A percentile compares a stretch with the other conserved stretches of the same genome.
These are phyloP conservation scores for Aspergillus ibericus DNA, from an alignment of 2,329 filamentous ascomycete species.

Conservation along the genomic window DNA sequence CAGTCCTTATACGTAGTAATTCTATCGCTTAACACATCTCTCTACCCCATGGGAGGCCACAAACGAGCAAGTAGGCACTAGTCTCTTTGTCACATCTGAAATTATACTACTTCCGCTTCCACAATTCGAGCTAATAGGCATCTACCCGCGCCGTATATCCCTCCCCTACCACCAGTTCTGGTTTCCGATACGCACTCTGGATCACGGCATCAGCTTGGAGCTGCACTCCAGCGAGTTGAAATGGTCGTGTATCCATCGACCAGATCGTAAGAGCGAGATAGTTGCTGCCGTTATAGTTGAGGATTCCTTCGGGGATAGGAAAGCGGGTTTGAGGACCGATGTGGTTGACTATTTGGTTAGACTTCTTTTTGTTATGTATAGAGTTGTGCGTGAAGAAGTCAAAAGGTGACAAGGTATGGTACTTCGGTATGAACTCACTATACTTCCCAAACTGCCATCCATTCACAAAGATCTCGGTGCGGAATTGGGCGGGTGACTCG, in stretches of 20 bases:
- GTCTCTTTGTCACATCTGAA: no score
- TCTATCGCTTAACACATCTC: no score
- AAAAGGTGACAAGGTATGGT: no score
- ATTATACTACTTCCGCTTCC: no score
- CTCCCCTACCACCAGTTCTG: neutral
- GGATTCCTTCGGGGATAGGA: slow-evolving; percentile 54
- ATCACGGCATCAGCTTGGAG: neutral
- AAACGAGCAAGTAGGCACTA: no score
- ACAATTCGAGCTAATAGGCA: neutral
- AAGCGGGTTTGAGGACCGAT: slow-evolving; percentile 53
- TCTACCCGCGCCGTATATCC: neutral
- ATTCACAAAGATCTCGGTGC: slow-evolving; percentile 52
- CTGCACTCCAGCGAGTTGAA: neutral
- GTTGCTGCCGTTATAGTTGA: slow-evolving; percentile 46
- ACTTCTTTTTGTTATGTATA: no score
- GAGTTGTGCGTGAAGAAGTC: no score
- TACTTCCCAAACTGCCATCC: slow-evolving; percentile 58
- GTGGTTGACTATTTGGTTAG: slow-evolving; percentile 41
- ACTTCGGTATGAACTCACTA: slow-evolving; percentile 22
- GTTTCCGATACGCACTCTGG: neutral
- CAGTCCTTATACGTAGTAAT: no score
- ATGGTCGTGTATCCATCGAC: neutral
- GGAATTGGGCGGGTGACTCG: slow-evolving; percentile 22
- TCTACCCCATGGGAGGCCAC: no score
- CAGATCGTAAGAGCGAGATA: neutral